Conservation (phyloP, 169 alveolate genomes). For the Eimeria zaria region DNA sequence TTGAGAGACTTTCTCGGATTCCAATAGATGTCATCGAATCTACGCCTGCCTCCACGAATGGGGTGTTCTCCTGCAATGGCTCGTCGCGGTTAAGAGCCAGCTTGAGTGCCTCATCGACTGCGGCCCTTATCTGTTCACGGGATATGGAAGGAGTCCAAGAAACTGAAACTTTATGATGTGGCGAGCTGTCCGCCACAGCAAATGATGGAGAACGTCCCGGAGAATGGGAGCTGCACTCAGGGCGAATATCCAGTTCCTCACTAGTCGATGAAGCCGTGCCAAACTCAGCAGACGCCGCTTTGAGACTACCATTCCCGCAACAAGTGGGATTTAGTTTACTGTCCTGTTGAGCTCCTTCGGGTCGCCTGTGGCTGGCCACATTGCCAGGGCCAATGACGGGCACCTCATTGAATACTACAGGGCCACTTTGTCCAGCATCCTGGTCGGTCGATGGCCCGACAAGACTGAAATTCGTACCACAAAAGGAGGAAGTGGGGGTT, state of each 20-base stretch:
- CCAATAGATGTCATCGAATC: slow-evolving; percentile 89
- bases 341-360: neutral
- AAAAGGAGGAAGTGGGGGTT: slow-evolving; percentile 37
- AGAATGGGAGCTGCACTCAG: neutral
- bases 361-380: neutral
- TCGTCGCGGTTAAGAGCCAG: slow-evolving; percentile 21
- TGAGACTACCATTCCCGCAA: neutral
- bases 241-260: slow-evolving; percentile 36
- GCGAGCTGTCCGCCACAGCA: neutral
- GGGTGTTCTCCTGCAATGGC: slow-evolving; percentile 63
- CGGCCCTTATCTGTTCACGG: slow-evolving; percentile 63
- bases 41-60: slow-evolving; percentile 88
- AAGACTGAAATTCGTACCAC: slow-evolving; percentile 32
- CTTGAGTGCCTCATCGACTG: slow-evolving; percentile 37
- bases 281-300: neutral
- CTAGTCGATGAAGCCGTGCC: neutral
- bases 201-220: neutral
- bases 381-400: slow-evolving; percentile 12
- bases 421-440: slow-evolving; percentile 1
- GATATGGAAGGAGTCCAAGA: slow-evolving; percentile 3
- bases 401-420: slow-evolving; percentile 21
- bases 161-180: neutral
- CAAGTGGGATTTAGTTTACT: neutral
- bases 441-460: slow-evolving; percentile 23
- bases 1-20: slow-evolving; percentile 86